Evolutionary conservation across 805 yeast species (phyloP).

Genomic region (Cyberlindnera lachancei): DNA sequence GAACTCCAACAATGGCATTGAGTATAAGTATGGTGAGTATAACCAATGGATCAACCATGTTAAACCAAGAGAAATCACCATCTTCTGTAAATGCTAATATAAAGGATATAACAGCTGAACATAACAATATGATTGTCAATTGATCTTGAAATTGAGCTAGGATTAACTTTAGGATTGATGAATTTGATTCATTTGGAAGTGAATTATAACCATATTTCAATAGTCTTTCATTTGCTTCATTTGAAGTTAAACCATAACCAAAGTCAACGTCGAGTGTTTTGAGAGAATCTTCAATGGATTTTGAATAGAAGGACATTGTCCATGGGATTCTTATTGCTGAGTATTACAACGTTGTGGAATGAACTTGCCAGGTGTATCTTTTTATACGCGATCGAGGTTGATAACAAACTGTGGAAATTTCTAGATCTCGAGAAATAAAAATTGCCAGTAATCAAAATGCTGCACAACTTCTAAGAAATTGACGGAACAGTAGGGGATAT

Average conservation of each 20-base stretch:
- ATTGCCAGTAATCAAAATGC: too few species aligned
- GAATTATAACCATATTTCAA: constrained; percentile 19
- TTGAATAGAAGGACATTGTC: constrained; percentile 6
- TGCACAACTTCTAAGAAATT: too few species aligned
- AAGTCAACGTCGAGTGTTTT: constrained; percentile 9
- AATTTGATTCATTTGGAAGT: constrained; percentile 29
- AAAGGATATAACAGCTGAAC: constrained; percentile 28
- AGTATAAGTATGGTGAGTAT: constrained; percentile 38
- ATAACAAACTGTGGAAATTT: too few species aligned
- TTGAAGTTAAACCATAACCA: constrained; percentile 11
- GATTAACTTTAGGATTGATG: constrained; percentile 28
- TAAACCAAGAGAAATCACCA: constrained; percentile 26
- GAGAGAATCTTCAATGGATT: constrained; percentile 7
- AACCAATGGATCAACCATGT: constrained; percentile 32
- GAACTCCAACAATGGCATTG: constrained; percentile 42
- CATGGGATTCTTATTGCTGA: too few species aligned
- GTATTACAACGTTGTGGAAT: too few species aligned
- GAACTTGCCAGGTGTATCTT: too few species aligned
- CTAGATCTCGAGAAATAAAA: too few species aligned
- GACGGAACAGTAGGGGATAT: too few species aligned
- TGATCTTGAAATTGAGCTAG: constrained; percentile 31
- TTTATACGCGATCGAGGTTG: too few species aligned
- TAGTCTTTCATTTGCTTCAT: constrained; percentile 11
- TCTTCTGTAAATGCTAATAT: constrained; percentile 23
- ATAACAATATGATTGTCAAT: constrained; percentile 27